These are phyloP conservation scores for Anthoceros angustus DNA, from an alignment of 225 moss, liverwort and hornwort genomes.

Conservation along the genomic window DNA sequence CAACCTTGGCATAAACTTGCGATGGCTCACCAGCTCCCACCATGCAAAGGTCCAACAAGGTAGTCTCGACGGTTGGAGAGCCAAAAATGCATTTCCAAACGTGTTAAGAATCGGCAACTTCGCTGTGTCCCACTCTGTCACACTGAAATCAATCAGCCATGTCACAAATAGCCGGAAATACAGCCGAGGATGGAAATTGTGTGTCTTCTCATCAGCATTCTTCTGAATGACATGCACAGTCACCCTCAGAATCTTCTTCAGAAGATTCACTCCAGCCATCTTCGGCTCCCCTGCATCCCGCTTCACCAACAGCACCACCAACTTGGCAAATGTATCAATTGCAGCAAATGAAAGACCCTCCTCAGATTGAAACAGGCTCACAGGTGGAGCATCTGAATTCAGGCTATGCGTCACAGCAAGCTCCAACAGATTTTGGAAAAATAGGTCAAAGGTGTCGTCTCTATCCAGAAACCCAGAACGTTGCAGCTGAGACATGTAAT, in stretches of 20 bases:
- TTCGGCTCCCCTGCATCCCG: slow-evolving; percentile 13
- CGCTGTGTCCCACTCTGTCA: slow-evolving; percentile 26
- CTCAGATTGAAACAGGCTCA: slow-evolving; percentile 30
- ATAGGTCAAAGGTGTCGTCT: slow-evolving; percentile 80
- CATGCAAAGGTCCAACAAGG: slow-evolving; percentile 94
- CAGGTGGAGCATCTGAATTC: slow-evolving; percentile 43
- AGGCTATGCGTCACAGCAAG: slow-evolving; percentile 66
- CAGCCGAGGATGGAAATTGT: slow-evolving; percentile 72
- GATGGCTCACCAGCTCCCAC: slow-evolving; percentile 88
- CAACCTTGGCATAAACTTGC: slow-evolving; percentile 91
- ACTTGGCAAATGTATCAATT: slow-evolving; percentile 87
- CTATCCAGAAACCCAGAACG: slow-evolving; percentile 79
- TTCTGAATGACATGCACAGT: slow-evolving; percentile 82
- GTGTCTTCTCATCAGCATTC: slow-evolving; percentile 69
- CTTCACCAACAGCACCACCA: slow-evolving; percentile 77
- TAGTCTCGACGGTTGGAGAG: slow-evolving; percentile 70
- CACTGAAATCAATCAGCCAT: slow-evolving; percentile 94
- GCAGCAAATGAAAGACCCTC: slow-evolving; percentile 65
- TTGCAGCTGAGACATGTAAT: slow-evolving; percentile 80
- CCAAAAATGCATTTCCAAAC: slow-evolving; percentile 59
- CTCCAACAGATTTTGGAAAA: slow-evolving; percentile 75
- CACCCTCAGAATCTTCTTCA: slow-evolving; percentile 81
- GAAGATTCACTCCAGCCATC: slow-evolving; percentile 65
- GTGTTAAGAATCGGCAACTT: slow-evolving; percentile 56
- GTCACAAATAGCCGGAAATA: slow-evolving; percentile 91